Conservation (phyloP, 1,284 basidiomycete species). For the Volvariella surrecta region DNA sequence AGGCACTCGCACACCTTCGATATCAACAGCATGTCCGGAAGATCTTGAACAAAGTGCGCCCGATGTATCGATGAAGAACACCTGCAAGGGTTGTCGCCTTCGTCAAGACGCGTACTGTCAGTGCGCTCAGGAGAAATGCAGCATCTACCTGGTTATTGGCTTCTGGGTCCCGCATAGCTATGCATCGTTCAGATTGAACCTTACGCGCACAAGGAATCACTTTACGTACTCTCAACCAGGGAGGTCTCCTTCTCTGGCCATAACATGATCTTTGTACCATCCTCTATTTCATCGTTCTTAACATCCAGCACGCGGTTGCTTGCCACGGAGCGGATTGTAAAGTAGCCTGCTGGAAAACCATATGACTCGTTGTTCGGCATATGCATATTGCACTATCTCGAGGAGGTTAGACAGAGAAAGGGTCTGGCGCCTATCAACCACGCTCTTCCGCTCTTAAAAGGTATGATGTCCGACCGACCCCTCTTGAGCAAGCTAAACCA, state of each 20-base stretch:
- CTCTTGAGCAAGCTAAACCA: too few species aligned
- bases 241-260: constrained; percentile 67
- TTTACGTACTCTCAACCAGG: constrained; percentile 57
- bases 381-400: too few species aligned
- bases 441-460: too few species aligned
- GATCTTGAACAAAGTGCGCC: constrained; percentile 68
- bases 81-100: constrained; percentile 23
- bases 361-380: constrained; percentile 18
- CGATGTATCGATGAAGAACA: constrained; percentile 72
- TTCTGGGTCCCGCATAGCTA: constrained; percentile 57
- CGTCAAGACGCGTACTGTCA: too few species aligned
- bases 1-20: constrained; percentile 47
- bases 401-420: too few species aligned
- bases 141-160: constrained; percentile 63
- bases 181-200: constrained; percentile 1
- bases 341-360: constrained; percentile 74
- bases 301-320: constrained; percentile 59
- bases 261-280: constrained; percentile 56
- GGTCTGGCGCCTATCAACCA: too few species aligned
- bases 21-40: constrained; percentile 74
- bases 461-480: too few species aligned
- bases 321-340: constrained; percentile 57
- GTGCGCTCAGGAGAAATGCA: background rate
- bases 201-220: background rate
- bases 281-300: constrained; percentile 42